Evolutionary conservation across 371 early-diverging fungal genomes (phyloP), one percentile per base, ranked within the genome.

Genomic region (Mortierella sp.): DNA sequence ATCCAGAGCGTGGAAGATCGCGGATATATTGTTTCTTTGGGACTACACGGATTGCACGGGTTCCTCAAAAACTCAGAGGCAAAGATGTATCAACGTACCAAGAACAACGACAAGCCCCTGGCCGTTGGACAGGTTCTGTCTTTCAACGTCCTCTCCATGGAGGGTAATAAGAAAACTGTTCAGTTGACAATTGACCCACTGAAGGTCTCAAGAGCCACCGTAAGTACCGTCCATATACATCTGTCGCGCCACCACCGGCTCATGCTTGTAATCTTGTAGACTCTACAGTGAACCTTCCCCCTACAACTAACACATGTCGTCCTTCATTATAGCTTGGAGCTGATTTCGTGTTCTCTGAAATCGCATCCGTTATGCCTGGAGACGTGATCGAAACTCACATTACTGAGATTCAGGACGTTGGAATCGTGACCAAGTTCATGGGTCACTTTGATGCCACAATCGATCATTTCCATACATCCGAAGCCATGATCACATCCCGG

Each of bases 1-100:
- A 86, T 94, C 9, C 61, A 81, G 53, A 88, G 88, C 62, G 84
- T 88, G 14, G 94, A 95, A 78, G 95, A 94, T 80, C 94, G 91
- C 64, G 95, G 95, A 41, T 93, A 93, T 62, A 74, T 92, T 55
- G 63, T 95, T n/a, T 83, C 84, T 16, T 64, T 89, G 34, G 95
- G 95, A 49, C 81, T 94, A 51, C 79, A 82, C 16, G 87, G 84
- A 23, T 52, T 88, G 21, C 79, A 85, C 31, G 92, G 88, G 12
- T 94, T 94, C 68, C 82, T 93, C 50, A 83, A 89, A 51, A 82
- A 82, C 30, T 83, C 86, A 23, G 86, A 90, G 56, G 82, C 89
- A 6, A 80, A 84, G 63, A 70, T 73, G 31, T 89, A 88, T 58
- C 80, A 84, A 55, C 72, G 83, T 23, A 72, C 82, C 56, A 83